Conservation (phyloP, 768 basidiomycete species). For the Leucocoprinus leucothites region DNA sequence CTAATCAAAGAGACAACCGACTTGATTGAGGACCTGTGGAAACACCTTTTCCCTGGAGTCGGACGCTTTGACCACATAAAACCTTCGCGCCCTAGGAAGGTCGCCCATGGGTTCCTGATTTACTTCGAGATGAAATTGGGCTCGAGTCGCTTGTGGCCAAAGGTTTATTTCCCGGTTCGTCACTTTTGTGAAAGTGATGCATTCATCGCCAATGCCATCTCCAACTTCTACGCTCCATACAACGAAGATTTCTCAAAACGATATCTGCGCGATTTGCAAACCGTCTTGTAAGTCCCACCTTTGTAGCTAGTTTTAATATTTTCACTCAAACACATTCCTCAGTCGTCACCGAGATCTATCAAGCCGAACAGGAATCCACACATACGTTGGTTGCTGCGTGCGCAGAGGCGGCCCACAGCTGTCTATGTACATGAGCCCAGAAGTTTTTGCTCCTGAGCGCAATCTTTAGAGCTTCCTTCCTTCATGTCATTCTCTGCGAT, state of each 20-base stretch:
- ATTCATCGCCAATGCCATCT: conserved; percentile 13
- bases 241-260: conserved; percentile 10
- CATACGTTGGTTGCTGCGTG: conserved; percentile 17
- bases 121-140: conserved; percentile 17
- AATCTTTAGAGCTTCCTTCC: not conserved
- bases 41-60: conserved; percentile 15
- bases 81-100: conserved; percentile 7
- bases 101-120: conserved; percentile 13
- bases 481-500: too few relatives aligned
- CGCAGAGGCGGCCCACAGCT: conserved; percentile 16
- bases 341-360: conserved; percentile 15
- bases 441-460: conserved; percentile 15
- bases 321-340: not conserved
- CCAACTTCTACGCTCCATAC: conserved; percentile 11
- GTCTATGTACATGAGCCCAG: conserved; percentile 18
- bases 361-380: conserved; percentile 19
- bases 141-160: conserved; percentile 13
- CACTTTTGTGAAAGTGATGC: conserved; percentile 18
- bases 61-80: conserved; percentile 11
- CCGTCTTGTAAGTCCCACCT: conserved; percentile 14
- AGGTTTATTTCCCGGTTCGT: conserved; percentile 19
- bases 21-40: conserved; percentile 15
- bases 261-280: conserved; percentile 12
- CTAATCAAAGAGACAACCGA: conserved; percentile 12
- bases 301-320: not conserved